phyloP scores from a whole-genome alignment of 1,284 basidiomycete species.

The Ustilago cynodontis region DNA sequence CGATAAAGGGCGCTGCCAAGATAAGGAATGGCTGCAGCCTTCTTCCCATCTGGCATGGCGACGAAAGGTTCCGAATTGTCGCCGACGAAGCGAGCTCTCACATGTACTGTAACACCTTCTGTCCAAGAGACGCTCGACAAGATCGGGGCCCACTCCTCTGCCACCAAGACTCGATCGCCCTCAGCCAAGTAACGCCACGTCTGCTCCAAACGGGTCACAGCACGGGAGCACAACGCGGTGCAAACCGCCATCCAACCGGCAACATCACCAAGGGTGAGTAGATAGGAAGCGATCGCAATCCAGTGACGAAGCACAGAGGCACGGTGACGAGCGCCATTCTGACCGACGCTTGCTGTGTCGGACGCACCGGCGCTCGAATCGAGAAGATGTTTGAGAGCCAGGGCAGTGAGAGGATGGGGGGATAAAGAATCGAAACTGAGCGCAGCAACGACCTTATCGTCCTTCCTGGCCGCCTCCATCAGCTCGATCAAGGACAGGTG shows the following conservation, averaged over 20 bases:
- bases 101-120: slow-evolving; percentile 46
- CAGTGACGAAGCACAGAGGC: slow-evolving; percentile 66
- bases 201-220: slow-evolving; percentile 61
- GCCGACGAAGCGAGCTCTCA: slow-evolving; percentile 39
- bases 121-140: slow-evolving; percentile 63
- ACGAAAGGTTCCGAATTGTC: slow-evolving; percentile 24
- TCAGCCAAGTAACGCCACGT: slow-evolving; percentile 64
- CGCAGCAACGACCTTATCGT: slow-evolving; percentile 20
- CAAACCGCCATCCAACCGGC: slow-evolving; percentile 65
- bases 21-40: slow-evolving; percentile 40
- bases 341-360: slow-evolving; percentile 30
- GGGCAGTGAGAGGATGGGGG: slow-evolving; percentile 62
- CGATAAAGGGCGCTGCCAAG: slow-evolving; percentile 52
- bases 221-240: slow-evolving; percentile 65
- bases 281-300: slow-evolving; percentile 62
- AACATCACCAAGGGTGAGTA: slow-evolving; percentile 55
- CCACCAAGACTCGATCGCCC: slow-evolving; percentile 55
- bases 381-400: slow-evolving; percentile 63
- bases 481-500: slow-evolving; percentile 36
- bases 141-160: slow-evolving; percentile 56
- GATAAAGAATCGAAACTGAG: slow-evolving; percentile 62
- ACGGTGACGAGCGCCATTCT: slow-evolving; percentile 50
- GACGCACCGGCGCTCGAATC: slow-evolving; percentile 9
- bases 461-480: slow-evolving; percentile 12
- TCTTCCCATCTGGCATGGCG: slow-evolving; percentile 17